Base-by-base conservation (phyloP, 164 flowering plant species). In the Tinospora cordifolia region DNA sequence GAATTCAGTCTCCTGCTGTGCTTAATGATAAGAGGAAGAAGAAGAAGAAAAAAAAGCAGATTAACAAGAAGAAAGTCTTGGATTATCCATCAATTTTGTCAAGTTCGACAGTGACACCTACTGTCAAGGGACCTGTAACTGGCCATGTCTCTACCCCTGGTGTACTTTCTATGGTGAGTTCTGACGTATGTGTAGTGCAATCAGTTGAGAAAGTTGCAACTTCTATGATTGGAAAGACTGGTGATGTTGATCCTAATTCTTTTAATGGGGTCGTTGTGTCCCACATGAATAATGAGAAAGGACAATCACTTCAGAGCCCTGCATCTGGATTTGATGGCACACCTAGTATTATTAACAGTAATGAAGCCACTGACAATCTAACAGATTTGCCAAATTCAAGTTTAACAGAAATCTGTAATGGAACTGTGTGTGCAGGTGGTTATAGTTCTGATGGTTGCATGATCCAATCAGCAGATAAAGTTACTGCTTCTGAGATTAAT, bases 11-110 rank as follows among this genome's bases (percentile, higher is more conserved):
- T 63, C 80, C 73, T 39, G 62, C 44, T 57, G 69, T 68, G 2
- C 79, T 80, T 24, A 78, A 71, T 70, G 62, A 5, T 70, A 81
- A 73, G 59, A 84, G 74, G 63, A 44, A 64, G 66, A 81, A 78
- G 75, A 81, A 69, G 58, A 67, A 44, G 58, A 79, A 69, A 46
- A 67, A 22, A n/a, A 79, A 69, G 58, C 82, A 73, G 63, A 81
- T 73, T 44, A 84, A 75, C 47, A 44, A 67, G 64, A 81, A 76
- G 75, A 81, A 68, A 39, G 25, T 57, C 63, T 14, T 68, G 27
- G 9, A n/a, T 17, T 66, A 36, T 26, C 67, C 26, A 67, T 65
- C 63, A 27, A 49, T 51, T 59, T 24, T 22, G n/a, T 54, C 75
- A 17, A 75, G 38, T 68, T 71, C 76, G 44, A 72, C 38, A 12